These are phyloP conservation scores for Magnusiomyces ingens DNA, from an alignment of 1,139 yeast species.

Conservation along the genomic window DNA sequence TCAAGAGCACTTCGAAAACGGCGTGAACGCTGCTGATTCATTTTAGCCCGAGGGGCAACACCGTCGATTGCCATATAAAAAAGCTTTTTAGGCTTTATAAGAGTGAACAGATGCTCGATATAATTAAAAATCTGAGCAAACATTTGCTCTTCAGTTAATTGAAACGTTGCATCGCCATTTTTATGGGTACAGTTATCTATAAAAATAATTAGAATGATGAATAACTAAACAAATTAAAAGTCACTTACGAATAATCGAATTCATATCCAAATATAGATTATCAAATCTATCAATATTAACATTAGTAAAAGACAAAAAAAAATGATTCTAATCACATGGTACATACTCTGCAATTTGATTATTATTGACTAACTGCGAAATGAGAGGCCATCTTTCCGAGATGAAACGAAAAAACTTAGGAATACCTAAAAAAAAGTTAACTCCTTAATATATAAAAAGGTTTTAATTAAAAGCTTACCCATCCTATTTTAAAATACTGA, in stretches of 20 bases:
- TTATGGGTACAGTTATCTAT: conserved; percentile 55
- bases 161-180: conserved; percentile 42
- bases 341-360: conserved; percentile 70
- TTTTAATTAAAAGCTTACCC: background rate
- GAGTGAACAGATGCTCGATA: conserved; percentile 85
- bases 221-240: background rate
- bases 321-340: background rate
- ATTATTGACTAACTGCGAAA: conserved; percentile 81
- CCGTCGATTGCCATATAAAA: conserved; percentile 99
- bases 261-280: conserved; percentile 92
- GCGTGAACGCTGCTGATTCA: conserved; percentile 97
- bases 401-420: conserved; percentile 95
- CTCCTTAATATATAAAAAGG: background rate
- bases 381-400: conserved; percentile 98
- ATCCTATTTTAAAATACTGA: background rate
- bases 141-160: conserved; percentile 81
- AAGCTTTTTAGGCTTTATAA: conserved; percentile 77
- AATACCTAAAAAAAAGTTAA: conserved; percentile 52
- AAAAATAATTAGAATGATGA: background rate
- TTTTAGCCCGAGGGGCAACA: conserved; percentile 97
- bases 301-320: background rate
- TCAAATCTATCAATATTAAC: conserved; percentile 47
- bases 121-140: conserved; percentile 89
- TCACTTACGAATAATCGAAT: conserved; percentile 66
- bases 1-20: conserved; percentile 94